phyloP scores from a whole-genome alignment of 1,139 yeast species.

The Saccharomyces hybrid region DNA sequence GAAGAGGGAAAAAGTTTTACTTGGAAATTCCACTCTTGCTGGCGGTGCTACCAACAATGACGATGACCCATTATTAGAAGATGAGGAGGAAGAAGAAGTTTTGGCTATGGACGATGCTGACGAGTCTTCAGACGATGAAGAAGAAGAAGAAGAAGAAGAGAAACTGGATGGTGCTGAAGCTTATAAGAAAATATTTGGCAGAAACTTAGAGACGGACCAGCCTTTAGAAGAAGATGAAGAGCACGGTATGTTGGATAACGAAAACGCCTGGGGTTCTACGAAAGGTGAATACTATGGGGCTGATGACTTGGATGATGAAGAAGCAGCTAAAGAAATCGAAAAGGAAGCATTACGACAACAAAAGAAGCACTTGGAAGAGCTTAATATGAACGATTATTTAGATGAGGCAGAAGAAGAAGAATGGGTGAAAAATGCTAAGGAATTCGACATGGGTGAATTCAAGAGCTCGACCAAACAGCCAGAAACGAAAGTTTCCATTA shows the following conservation, averaged over 20 bases:
- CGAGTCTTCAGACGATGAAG: conserved; percentile 32
- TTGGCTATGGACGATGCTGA: conserved; percentile 34
- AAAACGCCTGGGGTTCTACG: conserved; percentile 74
- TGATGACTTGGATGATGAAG: conserved; percentile 66
- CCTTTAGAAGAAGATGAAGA: conserved; percentile 38
- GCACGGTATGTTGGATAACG: conserved; percentile 47
- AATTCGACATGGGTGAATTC: conserved; percentile 34
- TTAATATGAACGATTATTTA: conserved; percentile 73
- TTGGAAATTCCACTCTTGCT: conserved; percentile 51
- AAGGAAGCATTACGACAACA: conserved; percentile 85
- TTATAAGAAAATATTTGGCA: conserved; percentile 35
- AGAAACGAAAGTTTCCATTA: conserved; percentile 20
- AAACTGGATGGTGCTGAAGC: conserved; percentile 38
- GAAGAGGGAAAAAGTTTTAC: conserved; percentile 53
- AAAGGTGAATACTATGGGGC: conserved; percentile 77
- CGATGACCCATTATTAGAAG: conserved; percentile 29
- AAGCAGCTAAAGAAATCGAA: conserved; percentile 70
- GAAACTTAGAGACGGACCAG: conserved; percentile 33
- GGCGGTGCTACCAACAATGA: conserved; percentile 21
- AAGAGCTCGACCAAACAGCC: conserved; percentile 36
- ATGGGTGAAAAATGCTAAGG: conserved; percentile 47
- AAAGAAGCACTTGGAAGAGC: conserved; percentile 71
- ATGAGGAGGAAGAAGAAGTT: conserved; percentile 47
- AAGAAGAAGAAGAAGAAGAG: conserved; percentile 44
- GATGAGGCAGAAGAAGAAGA: conserved; percentile 76